Percentiles rank a stretch among this genome's conserved stretches.
Evolutionary conservation across 176 grass and related monocot genomes (phyloP).

Genomic region (Carex kokanica): DNA sequence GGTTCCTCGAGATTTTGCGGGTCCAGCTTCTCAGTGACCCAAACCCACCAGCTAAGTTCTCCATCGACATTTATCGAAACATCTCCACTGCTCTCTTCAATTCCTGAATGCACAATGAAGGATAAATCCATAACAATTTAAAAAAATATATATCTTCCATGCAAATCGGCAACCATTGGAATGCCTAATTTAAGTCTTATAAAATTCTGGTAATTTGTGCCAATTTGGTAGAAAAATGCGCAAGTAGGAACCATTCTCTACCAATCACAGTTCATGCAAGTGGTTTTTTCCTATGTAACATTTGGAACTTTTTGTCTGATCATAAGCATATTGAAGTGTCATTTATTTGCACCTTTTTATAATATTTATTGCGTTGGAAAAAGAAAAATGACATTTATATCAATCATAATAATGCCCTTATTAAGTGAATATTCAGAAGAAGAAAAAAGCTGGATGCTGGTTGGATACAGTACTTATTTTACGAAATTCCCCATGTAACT

Average conservation of each 20-base stretch:
- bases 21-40: conserved; percentile 38
- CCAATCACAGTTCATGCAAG: background rate
- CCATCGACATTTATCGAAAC: conserved; percentile 40
- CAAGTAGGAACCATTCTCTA: background rate
- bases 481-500: background rate
- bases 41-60: conserved; percentile 79
- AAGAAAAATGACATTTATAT: background rate
- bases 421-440: background rate
- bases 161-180: background rate
- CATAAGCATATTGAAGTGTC: background rate
- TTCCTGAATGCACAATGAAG: conserved; percentile 23
- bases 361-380: background rate
- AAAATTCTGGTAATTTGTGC: conserved; percentile 17
- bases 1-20: conserved; percentile 64
- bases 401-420: background rate
- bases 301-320: background rate
- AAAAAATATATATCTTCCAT: background rate
- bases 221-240: conserved; percentile 19
- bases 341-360: background rate
- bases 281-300: background rate
- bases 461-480: background rate
- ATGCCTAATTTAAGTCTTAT: conserved; percentile 17
- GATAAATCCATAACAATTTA: background rate
- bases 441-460: background rate
- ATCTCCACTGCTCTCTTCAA: conserved; percentile 42